These are phyloP conservation scores for Cladosporium cucumerinum DNA, from an alignment of 2,329 filamentous ascomycete genomes.

Conservation along the genomic window DNA sequence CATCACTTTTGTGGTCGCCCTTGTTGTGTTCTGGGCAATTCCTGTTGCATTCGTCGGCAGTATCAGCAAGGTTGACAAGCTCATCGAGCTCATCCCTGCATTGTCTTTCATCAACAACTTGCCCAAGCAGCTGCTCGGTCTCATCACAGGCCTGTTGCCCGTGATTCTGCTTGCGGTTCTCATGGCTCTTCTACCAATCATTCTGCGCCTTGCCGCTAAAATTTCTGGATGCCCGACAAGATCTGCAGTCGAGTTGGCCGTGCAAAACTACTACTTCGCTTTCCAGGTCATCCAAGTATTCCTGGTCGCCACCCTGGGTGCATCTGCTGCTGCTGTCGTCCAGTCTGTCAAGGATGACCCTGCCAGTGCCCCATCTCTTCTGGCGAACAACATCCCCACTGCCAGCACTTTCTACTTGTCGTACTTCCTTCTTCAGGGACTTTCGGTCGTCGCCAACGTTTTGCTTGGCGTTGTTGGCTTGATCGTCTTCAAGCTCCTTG, in stretches of 20 bases:
- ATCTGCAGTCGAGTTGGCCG: slow-evolving; percentile 79
- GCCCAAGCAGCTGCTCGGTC: slow-evolving; percentile 69
- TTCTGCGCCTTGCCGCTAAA: slow-evolving; percentile 78
- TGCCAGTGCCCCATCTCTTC: slow-evolving; percentile 25
- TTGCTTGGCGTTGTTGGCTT: slow-evolving; percentile 73
- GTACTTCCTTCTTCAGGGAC: slow-evolving; percentile 89
- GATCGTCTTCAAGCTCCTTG: slow-evolving; percentile 68
- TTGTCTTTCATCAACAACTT: slow-evolving; percentile 53
- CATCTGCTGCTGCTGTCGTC: slow-evolving; percentile 70
- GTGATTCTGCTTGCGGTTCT: slow-evolving; percentile 74
- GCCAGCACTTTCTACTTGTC: slow-evolving; percentile 93
- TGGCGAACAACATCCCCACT: slow-evolving; percentile 58
- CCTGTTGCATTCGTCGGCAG: slow-evolving; percentile 76
- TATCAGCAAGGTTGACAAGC: slow-evolving; percentile 74
- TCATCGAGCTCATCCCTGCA: slow-evolving; percentile 36
- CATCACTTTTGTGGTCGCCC: slow-evolving; percentile 66
- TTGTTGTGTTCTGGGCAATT: slow-evolving; percentile 85
- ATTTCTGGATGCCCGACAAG: slow-evolving; percentile 75
- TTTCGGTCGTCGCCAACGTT: slow-evolving; percentile 71
- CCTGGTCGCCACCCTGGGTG: slow-evolving; percentile 77
- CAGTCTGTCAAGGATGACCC: slow-evolving; percentile 63
- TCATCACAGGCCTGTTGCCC: slow-evolving; percentile 81
- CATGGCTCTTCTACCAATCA: slow-evolving; percentile 79
- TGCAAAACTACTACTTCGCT: slow-evolving; percentile 85
- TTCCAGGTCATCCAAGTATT: slow-evolving; percentile 93